Evolutionary conservation across 2,329 filamentous ascomycete genomes (phyloP).

Genomic region (Thelonectria discophora): DNA sequence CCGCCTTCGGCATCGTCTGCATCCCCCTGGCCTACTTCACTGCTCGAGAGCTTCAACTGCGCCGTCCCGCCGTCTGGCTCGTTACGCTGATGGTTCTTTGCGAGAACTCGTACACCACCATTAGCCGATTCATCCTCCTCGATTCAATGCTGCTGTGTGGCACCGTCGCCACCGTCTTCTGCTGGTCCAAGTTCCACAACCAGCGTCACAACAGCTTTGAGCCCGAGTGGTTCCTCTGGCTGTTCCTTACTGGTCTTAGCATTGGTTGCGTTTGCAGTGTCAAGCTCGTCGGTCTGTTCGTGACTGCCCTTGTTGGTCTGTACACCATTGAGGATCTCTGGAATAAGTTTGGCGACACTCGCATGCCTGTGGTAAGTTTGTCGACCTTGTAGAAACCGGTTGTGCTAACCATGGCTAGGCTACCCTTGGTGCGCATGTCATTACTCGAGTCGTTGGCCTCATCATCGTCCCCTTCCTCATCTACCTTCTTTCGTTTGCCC

Average conservation of each 20-base stretch:
- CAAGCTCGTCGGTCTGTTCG: conserved; percentile 97
- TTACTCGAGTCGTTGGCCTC: conserved; percentile 82
- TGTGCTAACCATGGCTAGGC: conserved; percentile 40
- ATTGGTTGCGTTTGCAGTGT: conserved; percentile 99
- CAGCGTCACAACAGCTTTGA: conserved; percentile 88
- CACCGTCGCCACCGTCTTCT: conserved; percentile 96
- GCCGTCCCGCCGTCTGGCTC: conserved; percentile 89
- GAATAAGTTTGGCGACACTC: conserved; percentile 95
- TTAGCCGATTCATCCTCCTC: conserved; percentile 96
- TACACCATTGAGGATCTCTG: conserved; percentile 97
- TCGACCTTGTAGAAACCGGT: too few relatives aligned
- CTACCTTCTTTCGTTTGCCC: conserved; percentile 94
- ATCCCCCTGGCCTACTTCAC: conserved; percentile 96
- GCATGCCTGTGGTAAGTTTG: conserved; percentile 79
- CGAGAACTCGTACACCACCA: conserved; percentile 99
- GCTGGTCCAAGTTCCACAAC: conserved; percentile 96
- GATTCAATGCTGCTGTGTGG: conserved; percentile 99
- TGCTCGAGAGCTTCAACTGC: conserved; percentile 87
- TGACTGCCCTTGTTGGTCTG: conserved; percentile 90
- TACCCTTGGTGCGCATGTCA: conserved; percentile 80
- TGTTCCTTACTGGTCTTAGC: conserved; percentile 91
- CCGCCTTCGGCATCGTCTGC: conserved; percentile 90
- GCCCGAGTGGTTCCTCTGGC: conserved; percentile 92
- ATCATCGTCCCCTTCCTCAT: conserved; percentile 90
- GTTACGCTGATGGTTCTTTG: conserved; percentile 97